These are phyloP conservation scores for Aspergillus neotritici DNA, from an alignment of 2,329 filamentous ascomycete genomes.

Conservation along the genomic window DNA sequence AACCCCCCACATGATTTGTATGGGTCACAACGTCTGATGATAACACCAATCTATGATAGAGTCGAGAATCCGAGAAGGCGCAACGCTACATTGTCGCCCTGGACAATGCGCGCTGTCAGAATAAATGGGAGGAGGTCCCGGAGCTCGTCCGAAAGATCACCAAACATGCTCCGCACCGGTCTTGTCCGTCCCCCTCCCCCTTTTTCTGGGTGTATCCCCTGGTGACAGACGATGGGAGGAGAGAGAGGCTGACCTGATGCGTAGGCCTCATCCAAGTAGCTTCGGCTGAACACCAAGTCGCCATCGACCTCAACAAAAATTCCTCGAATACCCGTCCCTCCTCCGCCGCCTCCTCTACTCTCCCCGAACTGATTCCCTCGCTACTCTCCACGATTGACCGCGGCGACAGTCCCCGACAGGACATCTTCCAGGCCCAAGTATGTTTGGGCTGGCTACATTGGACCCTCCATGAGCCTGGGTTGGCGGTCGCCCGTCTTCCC, in stretches of 20 bases:
- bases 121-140: conserved; percentile 77
- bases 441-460: conserved; percentile 84
- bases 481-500: conserved; percentile 59
- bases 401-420: conserved; percentile 50
- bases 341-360: conserved; percentile 41
- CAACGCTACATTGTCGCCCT: conserved; percentile 74
- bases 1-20: not conserved
- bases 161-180: conserved; percentile 82
- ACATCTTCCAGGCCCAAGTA: conserved; percentile 69
- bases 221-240: too few relatives aligned
- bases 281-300: conserved; percentile 62
- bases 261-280: conserved; percentile 65
- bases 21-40: not conserved
- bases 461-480: conserved; percentile 62
- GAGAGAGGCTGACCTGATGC: too few relatives aligned
- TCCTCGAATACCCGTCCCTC: conserved; percentile 25
- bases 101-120: conserved; percentile 80
- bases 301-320: conserved; percentile 45
- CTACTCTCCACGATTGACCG: conserved; percentile 51
- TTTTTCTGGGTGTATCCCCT: not conserved
- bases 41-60: conserved; percentile 27
- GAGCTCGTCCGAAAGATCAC: conserved; percentile 88
- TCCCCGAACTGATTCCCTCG: conserved; percentile 37
- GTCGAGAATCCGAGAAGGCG: conserved; percentile 64
- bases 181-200: conserved; percentile 55